Conservation (phyloP, 2,329 filamentous ascomycete species). For the Septoria petroselini region DNA sequence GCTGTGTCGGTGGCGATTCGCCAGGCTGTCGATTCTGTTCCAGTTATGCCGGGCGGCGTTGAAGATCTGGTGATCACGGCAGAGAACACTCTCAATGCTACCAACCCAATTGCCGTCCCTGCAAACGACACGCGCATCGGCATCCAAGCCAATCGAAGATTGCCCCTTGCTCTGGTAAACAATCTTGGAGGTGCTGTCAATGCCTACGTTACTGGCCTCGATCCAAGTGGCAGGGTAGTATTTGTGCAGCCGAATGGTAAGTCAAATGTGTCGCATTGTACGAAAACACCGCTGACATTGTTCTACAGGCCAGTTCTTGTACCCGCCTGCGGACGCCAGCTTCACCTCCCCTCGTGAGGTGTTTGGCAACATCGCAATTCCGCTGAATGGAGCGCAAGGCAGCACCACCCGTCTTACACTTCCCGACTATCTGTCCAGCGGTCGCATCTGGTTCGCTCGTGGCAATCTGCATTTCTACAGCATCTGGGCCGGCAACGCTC, state of each 20-base stretch:
- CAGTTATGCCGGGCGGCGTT: slow-evolving; percentile 19
- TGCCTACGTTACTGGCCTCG: slow-evolving; percentile 49
- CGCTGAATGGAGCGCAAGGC: slow-evolving; percentile 37
- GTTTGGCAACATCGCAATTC: slow-evolving; percentile 43
- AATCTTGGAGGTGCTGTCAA: slow-evolving; percentile 44
- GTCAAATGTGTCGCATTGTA: not conserved
- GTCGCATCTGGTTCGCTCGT: slow-evolving; percentile 49
- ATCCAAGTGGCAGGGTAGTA: slow-evolving; percentile 43
- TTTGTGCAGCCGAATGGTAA: slow-evolving; percentile 44
- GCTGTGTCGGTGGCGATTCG: slow-evolving; percentile 5
- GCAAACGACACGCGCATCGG: slow-evolving; percentile 14
- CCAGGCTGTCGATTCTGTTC: slow-evolving; percentile 8
- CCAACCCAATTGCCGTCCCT: slow-evolving; percentile 13
- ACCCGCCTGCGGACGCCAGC: slow-evolving; percentile 42
- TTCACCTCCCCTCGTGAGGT: slow-evolving; percentile 39
- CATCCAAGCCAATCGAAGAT: slow-evolving; percentile 8
- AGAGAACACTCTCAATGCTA: slow-evolving; percentile 21
- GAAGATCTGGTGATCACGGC: slow-evolving; percentile 19
- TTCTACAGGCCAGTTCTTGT: slow-evolving; percentile 38
- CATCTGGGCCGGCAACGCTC: slow-evolving; percentile 37
- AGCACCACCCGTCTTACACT: slow-evolving; percentile 47
- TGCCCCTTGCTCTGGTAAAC: slow-evolving; percentile 43
- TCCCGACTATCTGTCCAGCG: slow-evolving; percentile 44
- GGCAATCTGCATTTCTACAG: slow-evolving; percentile 46
- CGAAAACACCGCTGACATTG: not conserved